A percentile compares a stretch with the other conserved stretches of the same genome.
These are phyloP conservation scores for Meyerozyma athensensis DNA, from an alignment of 1,139 yeast genomes.

Conservation along the genomic window DNA sequence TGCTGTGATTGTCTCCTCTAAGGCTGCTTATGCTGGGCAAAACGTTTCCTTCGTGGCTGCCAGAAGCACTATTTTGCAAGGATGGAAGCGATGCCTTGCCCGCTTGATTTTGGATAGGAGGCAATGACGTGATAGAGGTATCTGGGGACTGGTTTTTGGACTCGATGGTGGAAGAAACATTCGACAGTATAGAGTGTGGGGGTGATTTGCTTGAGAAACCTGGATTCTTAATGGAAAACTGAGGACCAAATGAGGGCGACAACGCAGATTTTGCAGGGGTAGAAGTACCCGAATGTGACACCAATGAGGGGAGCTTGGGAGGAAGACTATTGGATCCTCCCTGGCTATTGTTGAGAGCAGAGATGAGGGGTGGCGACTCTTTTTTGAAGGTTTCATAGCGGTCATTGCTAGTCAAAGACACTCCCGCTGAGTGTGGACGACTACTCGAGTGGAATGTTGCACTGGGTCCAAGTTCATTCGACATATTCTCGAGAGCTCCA, in stretches of 20 bases:
- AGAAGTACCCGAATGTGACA: constrained; percentile 12
- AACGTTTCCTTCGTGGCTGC: not conserved
- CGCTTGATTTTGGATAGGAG: constrained; percentile 31
- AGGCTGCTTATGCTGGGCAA: not conserved
- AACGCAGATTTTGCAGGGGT: constrained; percentile 13
- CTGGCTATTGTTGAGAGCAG: not conserved
- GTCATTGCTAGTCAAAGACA: constrained; percentile 26
- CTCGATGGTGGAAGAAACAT: constrained; percentile 11
- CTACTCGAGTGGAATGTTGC: constrained; percentile 31
- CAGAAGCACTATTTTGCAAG: constrained; percentile 17
- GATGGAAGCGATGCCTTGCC: constrained; percentile 23
- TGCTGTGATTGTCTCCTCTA: constrained; percentile 1
- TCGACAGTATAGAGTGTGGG: constrained; percentile 6
- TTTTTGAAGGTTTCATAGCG: constrained; percentile 11
- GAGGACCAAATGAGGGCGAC: constrained; percentile 46
- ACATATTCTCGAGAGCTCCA: constrained; percentile 58
- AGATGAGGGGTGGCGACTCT: constrained; percentile 7
- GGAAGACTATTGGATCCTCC: constrained; percentile 9
- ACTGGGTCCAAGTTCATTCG: constrained; percentile 43
- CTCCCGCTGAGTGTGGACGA: constrained; percentile 15
- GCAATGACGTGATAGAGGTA: constrained; percentile 25
- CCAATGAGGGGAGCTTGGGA: constrained; percentile 33
- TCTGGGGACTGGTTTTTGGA: constrained; percentile 20
- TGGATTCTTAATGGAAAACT: constrained; percentile 23
- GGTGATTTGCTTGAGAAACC: constrained; percentile 3